These are phyloP conservation scores for Pittosporum tobira DNA, from an alignment of 129 eudicot genomes.

Conservation along the genomic window DNA sequence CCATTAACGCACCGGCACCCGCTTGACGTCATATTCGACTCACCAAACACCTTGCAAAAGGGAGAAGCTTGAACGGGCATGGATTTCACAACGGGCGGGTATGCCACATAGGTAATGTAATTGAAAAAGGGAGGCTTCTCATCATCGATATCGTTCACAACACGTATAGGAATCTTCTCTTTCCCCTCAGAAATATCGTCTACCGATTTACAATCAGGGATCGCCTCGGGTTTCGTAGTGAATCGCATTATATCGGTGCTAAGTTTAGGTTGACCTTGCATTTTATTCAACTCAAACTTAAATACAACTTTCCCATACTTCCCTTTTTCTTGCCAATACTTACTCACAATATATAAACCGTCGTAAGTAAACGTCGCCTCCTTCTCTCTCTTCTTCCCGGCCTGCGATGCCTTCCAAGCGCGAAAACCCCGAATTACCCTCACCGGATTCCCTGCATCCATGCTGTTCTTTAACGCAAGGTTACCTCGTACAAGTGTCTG, in stretches of 20 bases:
- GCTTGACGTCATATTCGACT: background rate
- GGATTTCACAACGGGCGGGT: slow-evolving; percentile 16
- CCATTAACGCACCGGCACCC: slow-evolving; percentile 30
- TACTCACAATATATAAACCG: slow-evolving; percentile 29
- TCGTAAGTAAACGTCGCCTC: slow-evolving; percentile 19
- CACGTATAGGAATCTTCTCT: slow-evolving; percentile 25
- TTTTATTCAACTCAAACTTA: slow-evolving; percentile 31
- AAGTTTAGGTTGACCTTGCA: slow-evolving; percentile 26
- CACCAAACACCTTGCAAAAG: too few species aligned
- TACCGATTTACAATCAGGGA: background rate
- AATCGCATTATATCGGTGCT: background rate
- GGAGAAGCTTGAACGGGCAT: too few species aligned
- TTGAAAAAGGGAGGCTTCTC: slow-evolving; percentile 22
- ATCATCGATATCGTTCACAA: slow-evolving; percentile 17
- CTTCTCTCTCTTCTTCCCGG: background rate
- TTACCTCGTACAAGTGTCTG: slow-evolving; percentile 34
- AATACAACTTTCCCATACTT: slow-evolving; percentile 33
- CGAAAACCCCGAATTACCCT: slow-evolving; percentile 21
- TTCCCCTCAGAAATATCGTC: slow-evolving; percentile 31
- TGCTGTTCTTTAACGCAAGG: slow-evolving; percentile 37
- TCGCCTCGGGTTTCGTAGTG: background rate
- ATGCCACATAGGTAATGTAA: slow-evolving; percentile 18
- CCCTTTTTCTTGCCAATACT: slow-evolving; percentile 23
- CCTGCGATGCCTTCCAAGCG: background rate
- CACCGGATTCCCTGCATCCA: slow-evolving; percentile 16